phyloP scores from a whole-genome alignment of 768 basidiomycete genomes.

The Psilocybe subaeruginosa region DNA sequence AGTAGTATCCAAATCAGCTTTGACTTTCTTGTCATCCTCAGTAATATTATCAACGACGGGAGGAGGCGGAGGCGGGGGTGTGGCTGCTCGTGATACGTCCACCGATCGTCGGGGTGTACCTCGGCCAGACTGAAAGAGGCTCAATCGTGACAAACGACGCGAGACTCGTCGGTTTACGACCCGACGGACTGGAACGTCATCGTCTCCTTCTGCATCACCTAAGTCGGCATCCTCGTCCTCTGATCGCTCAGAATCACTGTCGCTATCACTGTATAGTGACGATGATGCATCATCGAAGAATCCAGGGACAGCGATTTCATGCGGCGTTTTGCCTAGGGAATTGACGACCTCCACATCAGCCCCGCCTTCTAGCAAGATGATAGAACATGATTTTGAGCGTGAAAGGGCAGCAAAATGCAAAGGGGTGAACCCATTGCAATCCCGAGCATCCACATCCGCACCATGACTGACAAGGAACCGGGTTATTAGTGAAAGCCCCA shows the following conservation, averaged over 20 bases:
- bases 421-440: constrained; percentile 89
- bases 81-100: constrained; percentile 34
- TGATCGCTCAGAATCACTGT: constrained; percentile 28
- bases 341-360: constrained; percentile 82
- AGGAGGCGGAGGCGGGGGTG: constrained; percentile 32
- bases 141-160: constrained; percentile 34
- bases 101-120: constrained; percentile 32
- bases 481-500: constrained; percentile 74
- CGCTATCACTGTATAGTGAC: constrained; percentile 24
- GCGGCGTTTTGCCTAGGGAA: constrained; percentile 67
- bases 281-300: constrained; percentile 44
- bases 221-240: constrained; percentile 61
- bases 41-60: constrained; percentile 16
- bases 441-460: constrained; percentile 82
- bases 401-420: constrained; percentile 82
- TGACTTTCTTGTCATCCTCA: constrained; percentile 19
- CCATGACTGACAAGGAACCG: constrained; percentile 71
- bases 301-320: constrained; percentile 54
- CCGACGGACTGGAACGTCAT: constrained; percentile 42
- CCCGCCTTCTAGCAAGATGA: constrained; percentile 73
- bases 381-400: constrained; percentile 63
- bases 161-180: constrained; percentile 34
- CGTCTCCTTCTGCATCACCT: constrained; percentile 74
- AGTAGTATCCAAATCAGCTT: constrained; percentile 23
- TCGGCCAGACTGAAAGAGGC: constrained; percentile 27